Conservation (phyloP, 2,329 filamentous ascomycete genomes). For the Sclerotinia nivalis region DNA sequence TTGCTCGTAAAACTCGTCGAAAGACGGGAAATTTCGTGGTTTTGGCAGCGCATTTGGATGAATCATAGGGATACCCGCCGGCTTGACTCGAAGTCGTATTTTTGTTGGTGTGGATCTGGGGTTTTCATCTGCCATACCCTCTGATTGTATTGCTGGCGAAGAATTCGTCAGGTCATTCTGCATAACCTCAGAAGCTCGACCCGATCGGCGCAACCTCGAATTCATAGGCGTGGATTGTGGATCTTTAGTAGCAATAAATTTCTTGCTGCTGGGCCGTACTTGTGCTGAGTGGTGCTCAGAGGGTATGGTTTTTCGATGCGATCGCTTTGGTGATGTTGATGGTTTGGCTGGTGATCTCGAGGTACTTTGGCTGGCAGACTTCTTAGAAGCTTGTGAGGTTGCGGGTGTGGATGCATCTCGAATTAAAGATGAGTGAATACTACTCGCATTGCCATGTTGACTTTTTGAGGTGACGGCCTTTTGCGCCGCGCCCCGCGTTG, state of each 20-base stretch:
- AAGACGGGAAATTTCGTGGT: slow-evolving; percentile 53
- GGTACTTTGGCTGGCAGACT: slow-evolving; percentile 29
- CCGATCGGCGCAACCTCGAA: slow-evolving; percentile 33
- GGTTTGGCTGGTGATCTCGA: slow-evolving; percentile 34
- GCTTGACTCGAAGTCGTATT: slow-evolving; percentile 52
- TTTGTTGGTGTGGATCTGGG: slow-evolving; percentile 43
- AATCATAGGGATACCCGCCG: slow-evolving; percentile 56
- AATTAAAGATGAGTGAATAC: slow-evolving; percentile 27
- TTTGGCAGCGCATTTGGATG: slow-evolving; percentile 58
- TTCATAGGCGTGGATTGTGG: slow-evolving; percentile 31
- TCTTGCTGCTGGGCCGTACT: slow-evolving; percentile 33
- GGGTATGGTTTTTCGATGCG: slow-evolving; percentile 37
- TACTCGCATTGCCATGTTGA: slow-evolving; percentile 35
- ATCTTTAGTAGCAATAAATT: slow-evolving; percentile 27
- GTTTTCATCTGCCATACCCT: slow-evolving; percentile 31
- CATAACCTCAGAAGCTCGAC: slow-evolving; percentile 31
- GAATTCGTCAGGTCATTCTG: slow-evolving; percentile 28
- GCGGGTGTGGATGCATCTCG: slow-evolving; percentile 29
- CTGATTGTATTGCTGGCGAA: slow-evolving; percentile 27
- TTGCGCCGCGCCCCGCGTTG: slow-evolving; percentile 51
- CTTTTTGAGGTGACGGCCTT: slow-evolving; percentile 37
- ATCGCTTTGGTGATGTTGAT: slow-evolving; percentile 36
- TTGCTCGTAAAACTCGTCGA: slow-evolving; percentile 58
- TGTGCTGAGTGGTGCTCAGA: slow-evolving; percentile 35
- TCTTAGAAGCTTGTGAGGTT: slow-evolving; percentile 31